Evolutionary conservation across 805 yeast genomes (phyloP).

Genomic region (Metschnikowia bowlesiae): DNA sequence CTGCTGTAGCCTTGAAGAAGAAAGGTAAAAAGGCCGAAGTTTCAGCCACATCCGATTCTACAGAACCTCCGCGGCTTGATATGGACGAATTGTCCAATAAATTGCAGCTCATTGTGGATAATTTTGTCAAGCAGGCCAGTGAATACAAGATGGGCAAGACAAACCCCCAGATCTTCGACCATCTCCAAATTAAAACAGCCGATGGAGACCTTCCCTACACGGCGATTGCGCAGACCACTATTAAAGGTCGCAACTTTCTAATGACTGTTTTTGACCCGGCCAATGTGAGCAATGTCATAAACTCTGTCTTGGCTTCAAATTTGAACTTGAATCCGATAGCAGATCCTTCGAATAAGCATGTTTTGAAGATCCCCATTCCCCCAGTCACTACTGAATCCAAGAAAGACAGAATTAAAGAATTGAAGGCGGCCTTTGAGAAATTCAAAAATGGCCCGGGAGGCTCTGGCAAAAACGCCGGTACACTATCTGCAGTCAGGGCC

Average conservation of each 20-base stretch:
- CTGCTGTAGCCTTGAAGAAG: conserved; percentile 11
- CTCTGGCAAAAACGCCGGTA: conserved; percentile 35
- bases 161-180: conserved; percentile 62
- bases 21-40: conserved; percentile 12
- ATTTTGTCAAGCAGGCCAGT: conserved; percentile 51
- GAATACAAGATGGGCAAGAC: conserved; percentile 69
- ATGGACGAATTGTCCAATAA: conserved; percentile 36
- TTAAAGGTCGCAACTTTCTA: conserved; percentile 63
- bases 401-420: conserved; percentile 49
- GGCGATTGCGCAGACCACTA: conserved; percentile 64
- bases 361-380: conserved; percentile 70
- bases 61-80: conserved; percentile 14
- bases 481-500: conserved; percentile 41
- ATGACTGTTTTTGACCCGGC: conserved; percentile 88
- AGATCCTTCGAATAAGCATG: conserved; percentile 68
- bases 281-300: conserved; percentile 62
- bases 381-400: conserved; percentile 67
- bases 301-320: conserved; percentile 63
- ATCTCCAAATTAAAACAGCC: conserved; percentile 47
- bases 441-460: conserved; percentile 45
- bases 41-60: conserved; percentile 2
- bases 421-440: conserved; percentile 65
- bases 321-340: conserved; percentile 77
- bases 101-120: conserved; percentile 47
- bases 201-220: conserved; percentile 49